Conservation (phyloP, 2,329 filamentous ascomycete genomes). For the Alternaria atra region DNA sequence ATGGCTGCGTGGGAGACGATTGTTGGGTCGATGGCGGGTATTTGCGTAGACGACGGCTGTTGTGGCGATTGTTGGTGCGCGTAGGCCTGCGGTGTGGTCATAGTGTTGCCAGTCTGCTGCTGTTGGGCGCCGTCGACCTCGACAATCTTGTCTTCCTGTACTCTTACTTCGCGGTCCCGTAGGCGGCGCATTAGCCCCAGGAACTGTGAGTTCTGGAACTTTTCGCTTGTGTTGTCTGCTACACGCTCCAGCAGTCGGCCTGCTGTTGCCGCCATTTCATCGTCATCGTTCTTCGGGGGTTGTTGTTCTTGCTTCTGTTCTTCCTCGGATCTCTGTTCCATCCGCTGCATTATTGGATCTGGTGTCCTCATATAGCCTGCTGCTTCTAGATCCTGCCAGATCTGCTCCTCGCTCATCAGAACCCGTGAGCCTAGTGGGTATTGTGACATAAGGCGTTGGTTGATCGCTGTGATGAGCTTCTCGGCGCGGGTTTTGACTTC, state of each 20-base stretch:
- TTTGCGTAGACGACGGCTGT: conserved; percentile 12
- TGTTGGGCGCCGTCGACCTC: conserved; percentile 52
- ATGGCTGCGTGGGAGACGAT: conserved; percentile 43
- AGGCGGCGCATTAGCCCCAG: conserved; percentile 79
- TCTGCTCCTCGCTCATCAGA: conserved; percentile 32
- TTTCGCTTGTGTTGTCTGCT: conserved; percentile 71
- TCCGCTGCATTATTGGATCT: conserved; percentile 19
- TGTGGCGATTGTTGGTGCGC: neutral
- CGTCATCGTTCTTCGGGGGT: conserved; percentile 57
- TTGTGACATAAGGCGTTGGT: conserved; percentile 48
- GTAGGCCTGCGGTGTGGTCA: neutral
- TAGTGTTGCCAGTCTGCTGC: neutral
- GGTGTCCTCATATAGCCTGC: conserved; percentile 41
- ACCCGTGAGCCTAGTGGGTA: conserved; percentile 39
- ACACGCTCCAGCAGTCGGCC: conserved; percentile 75
- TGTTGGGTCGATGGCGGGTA: conserved; percentile 39
- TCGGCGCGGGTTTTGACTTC: conserved; percentile 39
- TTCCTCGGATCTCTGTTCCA: conserved; percentile 40
- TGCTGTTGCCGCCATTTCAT: conserved; percentile 77
- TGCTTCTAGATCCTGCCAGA: conserved; percentile 43
- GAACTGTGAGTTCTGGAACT: conserved; percentile 82
- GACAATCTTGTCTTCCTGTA: conserved; percentile 75
- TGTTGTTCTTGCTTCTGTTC: conserved; percentile 37
- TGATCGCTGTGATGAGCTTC: conserved; percentile 41
- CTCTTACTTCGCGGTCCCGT: conserved; percentile 74